Base-by-base conservation (phyloP, 2,329 filamentous ascomycete species). In the Rhytidhysteron rufulum region DNA sequence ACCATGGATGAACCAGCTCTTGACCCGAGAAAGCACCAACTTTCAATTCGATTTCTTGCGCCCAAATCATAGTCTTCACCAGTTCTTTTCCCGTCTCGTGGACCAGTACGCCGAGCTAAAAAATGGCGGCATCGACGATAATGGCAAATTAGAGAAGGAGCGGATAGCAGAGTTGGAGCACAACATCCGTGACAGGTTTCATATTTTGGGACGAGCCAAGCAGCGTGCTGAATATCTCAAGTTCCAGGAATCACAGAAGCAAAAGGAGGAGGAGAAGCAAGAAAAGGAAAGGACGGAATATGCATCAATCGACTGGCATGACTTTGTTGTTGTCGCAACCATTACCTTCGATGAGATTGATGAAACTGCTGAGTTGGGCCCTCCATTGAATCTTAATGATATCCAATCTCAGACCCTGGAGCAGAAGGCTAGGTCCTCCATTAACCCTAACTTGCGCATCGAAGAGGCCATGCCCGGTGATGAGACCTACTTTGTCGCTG, bases 1-100 rank as follows among this genome's bases (percentile, higher is more conserved):
- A 45, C 83, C 85, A 45, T 98, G 93, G 69, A 88, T 95, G 79
- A 96, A 89, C 17, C 80, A 85, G 40, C 72, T 98, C 48, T 88
- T 86, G 18, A 91, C 95, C 68, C 82, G 88, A 50, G 91, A 98
- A 70, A 79, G 86, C 15, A 80, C 85, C 58, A 97, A 96, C 66
- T 89, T 83, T 51, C 91, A 98, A 63, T 98, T 97, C 65, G 89
- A 96, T 67, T 98, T 98, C 60, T 75, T 98, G 39, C 83, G 91
- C 39, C 88, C 90, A 13, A 94, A 95, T 58, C 93, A 98, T 72
- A 95, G 88, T 57, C 83, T 96, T 48, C 89, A 97, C 71, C 90
- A 91, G 63, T 97, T 93, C 71, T 97, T 96, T 67, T 87, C 88
- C 53, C 82, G 90, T 49, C 77, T 95, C 44, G 83, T 96, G 44